phyloP scores from a whole-genome alignment of 176 grass and related monocot genomes.

The Ananas comosus region DNA sequence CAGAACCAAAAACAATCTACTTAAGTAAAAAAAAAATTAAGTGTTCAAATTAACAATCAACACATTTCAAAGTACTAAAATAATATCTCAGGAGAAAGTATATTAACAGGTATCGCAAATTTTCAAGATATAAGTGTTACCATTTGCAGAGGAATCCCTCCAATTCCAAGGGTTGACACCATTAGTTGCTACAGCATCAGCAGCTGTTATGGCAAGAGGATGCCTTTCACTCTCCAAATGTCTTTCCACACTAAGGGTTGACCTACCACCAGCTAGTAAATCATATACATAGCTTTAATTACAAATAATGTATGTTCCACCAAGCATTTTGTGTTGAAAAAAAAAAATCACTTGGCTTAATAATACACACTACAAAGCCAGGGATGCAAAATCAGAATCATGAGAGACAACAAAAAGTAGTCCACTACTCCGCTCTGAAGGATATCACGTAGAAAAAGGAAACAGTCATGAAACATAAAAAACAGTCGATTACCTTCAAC shows the following conservation, averaged over 20 bases:
- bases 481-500: constrained; percentile 56
- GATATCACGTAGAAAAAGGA: not conserved
- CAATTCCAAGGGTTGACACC: constrained; percentile 93
- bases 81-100: too few species aligned
- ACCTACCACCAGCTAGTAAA: constrained; percentile 58
- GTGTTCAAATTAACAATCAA: too few species aligned
- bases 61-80: too few species aligned
- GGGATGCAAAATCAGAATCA: not conserved
- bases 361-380: too few species aligned
- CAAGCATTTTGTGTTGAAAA: not conserved
- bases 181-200: constrained; percentile 68
- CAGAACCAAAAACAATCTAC: too few species aligned
- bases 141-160: constrained; percentile 82
- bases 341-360: not conserved
- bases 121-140: constrained; percentile 19
- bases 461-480: not conserved
- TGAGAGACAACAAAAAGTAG: not conserved
- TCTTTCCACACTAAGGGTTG: constrained; percentile 57
- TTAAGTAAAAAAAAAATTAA: too few species aligned
- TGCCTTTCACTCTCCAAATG: constrained; percentile 61
- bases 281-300: not conserved
- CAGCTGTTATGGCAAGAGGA: constrained; percentile 56
- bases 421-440: not conserved
- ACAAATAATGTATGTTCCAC: not conserved
- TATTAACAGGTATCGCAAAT: not conserved